Conservation (phyloP, 2,329 filamentous ascomycete species). For the Diaporthe humulicola region DNA sequence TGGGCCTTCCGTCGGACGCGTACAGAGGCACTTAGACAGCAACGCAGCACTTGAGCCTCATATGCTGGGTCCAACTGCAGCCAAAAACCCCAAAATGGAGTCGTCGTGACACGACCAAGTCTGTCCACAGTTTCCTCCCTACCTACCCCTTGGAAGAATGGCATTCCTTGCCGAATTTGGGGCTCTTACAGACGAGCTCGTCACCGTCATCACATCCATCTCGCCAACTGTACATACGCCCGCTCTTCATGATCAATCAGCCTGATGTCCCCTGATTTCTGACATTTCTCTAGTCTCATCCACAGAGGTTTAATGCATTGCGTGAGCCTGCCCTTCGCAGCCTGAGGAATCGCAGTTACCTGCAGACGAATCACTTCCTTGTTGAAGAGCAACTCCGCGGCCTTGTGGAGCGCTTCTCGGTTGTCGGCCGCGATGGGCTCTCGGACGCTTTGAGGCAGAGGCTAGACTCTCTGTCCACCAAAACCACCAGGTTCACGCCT, state of each 20-base stretch:
- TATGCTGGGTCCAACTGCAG: neutral
- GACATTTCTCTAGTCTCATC: conserved; percentile 47
- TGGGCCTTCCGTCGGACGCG: neutral
- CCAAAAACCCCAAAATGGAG: neutral
- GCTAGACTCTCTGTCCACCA: conserved; percentile 43
- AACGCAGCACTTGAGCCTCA: conserved; percentile 14
- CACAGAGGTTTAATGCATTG: conserved; percentile 55
- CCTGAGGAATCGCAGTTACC: conserved; percentile 68
- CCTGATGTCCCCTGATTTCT: conserved; percentile 21
- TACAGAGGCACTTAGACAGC: conserved; percentile 7
- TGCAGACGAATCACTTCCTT: conserved; percentile 82
- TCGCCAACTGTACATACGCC: conserved; percentile 62
- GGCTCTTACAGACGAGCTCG: conserved; percentile 77
- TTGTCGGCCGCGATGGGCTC: conserved; percentile 83
- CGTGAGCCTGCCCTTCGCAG: conserved; percentile 64
- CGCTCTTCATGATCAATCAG: neutral
- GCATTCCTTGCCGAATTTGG: conserved; percentile 76
- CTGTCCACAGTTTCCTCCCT: neutral
- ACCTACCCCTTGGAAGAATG: conserved; percentile 62
- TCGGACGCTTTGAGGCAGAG: conserved; percentile 74
- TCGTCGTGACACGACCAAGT: neutral
- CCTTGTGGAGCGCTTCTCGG: conserved; percentile 87
- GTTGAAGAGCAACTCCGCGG: conserved; percentile 75
- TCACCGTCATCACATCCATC: conserved; percentile 72
- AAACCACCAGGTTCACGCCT: conserved; percentile 76